Evolutionary conservation across 1,284 basidiomycete genomes (phyloP), one percentile per base, ranked within the genome.

Genomic region (Puccinia coronata): DNA sequence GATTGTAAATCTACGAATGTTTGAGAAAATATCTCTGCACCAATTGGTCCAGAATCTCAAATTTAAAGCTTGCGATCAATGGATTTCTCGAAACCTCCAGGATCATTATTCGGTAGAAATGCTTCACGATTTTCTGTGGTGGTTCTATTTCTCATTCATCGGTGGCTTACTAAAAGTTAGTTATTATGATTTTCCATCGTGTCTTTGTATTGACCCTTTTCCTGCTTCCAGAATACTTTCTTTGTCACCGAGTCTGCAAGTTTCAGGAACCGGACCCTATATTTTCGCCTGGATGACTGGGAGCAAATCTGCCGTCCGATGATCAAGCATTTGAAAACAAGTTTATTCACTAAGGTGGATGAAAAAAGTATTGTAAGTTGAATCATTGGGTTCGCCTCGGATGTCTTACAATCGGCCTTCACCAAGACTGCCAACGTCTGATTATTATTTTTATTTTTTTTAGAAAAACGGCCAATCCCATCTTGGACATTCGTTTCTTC

Each of bases 211-310:
- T 31, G 14, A 63, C 11, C 41, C 31, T 41, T 71, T 82, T 59
- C 1, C 23, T 34, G 18, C 6, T 47, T 70, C 36, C 82, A 97
- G 93, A 94, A 94, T 0, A 92, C 92, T 0, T 99, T 98, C 87
- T 98, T 98, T 86, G 89, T 93, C 57, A 99, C 97, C 0, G 95
- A 99, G 83, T 94, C 96, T 0, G 91, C 92, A 6, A 92, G 92
- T 1, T 95, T 92, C 83, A 89, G 92, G n/a, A 94, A 96, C 83
- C 90, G 91, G 73, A 90, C 95, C 0, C 87, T 98, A 0, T 99
- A 96, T 86, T 99, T 97, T 85, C 90, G 94, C 11, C 95, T 98
- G 81, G 94, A 96, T 81, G 95, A 96, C 83, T 99, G 97, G 97
- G 88, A 89, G n/a, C 88, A 87, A 1, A 88, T 98, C 5, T 95